These are phyloP conservation scores for Apiotrichum mycotoxinovorans DNA, from an alignment of 1,284 basidiomycete species.

Conservation along the genomic window DNA sequence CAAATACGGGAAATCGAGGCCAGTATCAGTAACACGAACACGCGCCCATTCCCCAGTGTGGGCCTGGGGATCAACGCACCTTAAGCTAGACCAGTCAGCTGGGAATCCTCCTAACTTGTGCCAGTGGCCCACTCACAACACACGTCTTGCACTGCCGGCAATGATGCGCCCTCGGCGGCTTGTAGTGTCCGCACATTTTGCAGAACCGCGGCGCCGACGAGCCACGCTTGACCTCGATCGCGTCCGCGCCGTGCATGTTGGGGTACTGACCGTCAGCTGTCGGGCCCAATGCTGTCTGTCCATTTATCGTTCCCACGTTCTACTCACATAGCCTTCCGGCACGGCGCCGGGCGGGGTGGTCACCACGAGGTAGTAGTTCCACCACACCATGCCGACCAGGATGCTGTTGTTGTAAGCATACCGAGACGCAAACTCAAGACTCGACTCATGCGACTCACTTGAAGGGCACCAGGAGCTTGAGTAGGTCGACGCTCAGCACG, in stretches of 20 bases:
- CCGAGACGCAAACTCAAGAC: too few relatives aligned
- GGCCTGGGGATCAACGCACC: slow-evolving; percentile 62
- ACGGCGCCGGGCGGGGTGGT: slow-evolving; percentile 77
- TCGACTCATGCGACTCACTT: too few relatives aligned
- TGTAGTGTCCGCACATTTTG: slow-evolving; percentile 60
- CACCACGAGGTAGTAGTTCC: slow-evolving; percentile 82
- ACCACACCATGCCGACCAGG: slow-evolving; percentile 70
- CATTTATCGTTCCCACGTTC: too few relatives aligned
- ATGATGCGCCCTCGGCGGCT: slow-evolving; percentile 68
- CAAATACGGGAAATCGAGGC: background rate
- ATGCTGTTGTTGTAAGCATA: slow-evolving; percentile 58
- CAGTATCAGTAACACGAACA: background rate
- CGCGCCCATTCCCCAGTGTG: background rate
- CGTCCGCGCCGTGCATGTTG: slow-evolving; percentile 62
- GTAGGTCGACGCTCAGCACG: slow-evolving; percentile 64
- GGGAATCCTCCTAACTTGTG: background rate
- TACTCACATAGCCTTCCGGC: slow-evolving; percentile 71
- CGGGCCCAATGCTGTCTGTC: background rate
- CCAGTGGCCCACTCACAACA: slow-evolving; percentile 25
- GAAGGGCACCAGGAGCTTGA: slow-evolving; percentile 75
- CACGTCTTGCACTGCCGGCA: slow-evolving; percentile 79
- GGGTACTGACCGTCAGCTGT: slow-evolving; percentile 59
- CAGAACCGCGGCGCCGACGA: slow-evolving; percentile 77
- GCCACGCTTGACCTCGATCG: slow-evolving; percentile 80
- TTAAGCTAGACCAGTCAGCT: slow-evolving; percentile 23